phyloP scores from a whole-genome alignment of 2,329 filamentous ascomycete species.

The Penicillium polonicum region DNA sequence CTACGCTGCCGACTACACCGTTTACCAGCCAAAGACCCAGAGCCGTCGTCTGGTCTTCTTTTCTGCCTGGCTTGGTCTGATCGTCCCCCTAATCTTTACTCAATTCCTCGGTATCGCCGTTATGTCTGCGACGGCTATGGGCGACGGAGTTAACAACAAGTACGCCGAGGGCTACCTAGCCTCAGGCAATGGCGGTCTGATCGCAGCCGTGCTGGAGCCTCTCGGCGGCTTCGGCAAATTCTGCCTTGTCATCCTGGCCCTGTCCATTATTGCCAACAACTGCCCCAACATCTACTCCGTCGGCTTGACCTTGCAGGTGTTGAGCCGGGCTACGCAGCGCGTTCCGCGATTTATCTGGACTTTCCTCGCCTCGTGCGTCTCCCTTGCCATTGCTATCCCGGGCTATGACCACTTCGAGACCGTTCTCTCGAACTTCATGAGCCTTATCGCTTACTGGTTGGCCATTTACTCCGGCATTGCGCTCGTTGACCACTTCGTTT shows the following conservation, averaged over 20 bases:
- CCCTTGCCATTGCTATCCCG: constrained; percentile 68
- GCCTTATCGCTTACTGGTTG: constrained; percentile 68
- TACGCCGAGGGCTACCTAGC: constrained; percentile 57
- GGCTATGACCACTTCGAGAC: constrained; percentile 64
- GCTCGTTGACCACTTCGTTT: constrained; percentile 66
- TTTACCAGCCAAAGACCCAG: constrained; percentile 68
- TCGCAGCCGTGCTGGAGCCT: constrained; percentile 63
- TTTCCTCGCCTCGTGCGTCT: constrained; percentile 59
- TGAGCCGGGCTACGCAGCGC: constrained; percentile 57
- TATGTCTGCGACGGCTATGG: constrained; percentile 59
- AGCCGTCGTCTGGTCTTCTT: constrained; percentile 64
- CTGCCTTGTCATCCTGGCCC: constrained; percentile 65
- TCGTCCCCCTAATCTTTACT: constrained; percentile 70
- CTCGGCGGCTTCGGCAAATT: constrained; percentile 70
- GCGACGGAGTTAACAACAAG: constrained; percentile 52
- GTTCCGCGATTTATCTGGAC: constrained; percentile 70
- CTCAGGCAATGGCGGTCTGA: constrained; percentile 64
- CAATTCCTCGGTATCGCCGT: constrained; percentile 71
- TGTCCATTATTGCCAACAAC: constrained; percentile 69
- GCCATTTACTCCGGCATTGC: constrained; percentile 69
- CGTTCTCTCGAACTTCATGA: constrained; percentile 70
- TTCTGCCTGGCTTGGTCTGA: constrained; percentile 67
- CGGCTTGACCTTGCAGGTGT: constrained; percentile 64
- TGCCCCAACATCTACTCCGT: constrained; percentile 72
- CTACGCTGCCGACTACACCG: constrained; percentile 75